A percentile compares a stretch with the other conserved stretches of the same genome.
These are phyloP conservation scores for Komagataella ulmi DNA, from an alignment of 805 yeast species.

Conservation along the genomic window DNA sequence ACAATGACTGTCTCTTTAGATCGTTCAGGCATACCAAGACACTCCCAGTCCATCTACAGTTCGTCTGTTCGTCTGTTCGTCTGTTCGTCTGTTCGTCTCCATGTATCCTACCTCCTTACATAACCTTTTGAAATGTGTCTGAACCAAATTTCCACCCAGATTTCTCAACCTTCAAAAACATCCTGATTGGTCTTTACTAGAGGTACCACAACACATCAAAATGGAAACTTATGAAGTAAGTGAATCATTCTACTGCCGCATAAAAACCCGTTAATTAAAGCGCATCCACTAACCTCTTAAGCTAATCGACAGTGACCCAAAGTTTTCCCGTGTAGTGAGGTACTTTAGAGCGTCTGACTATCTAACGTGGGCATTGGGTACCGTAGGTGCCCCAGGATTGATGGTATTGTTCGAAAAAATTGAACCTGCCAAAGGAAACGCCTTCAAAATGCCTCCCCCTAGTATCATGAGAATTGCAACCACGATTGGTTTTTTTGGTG, in stretches of 20 bases:
- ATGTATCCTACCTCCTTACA: neutral
- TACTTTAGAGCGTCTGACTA: constrained; percentile 63
- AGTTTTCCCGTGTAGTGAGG: constrained; percentile 54
- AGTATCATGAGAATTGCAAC: constrained; percentile 45
- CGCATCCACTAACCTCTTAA: constrained; percentile 6
- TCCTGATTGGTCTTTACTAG: neutral
- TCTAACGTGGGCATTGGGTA: constrained; percentile 30
- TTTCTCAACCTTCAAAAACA: neutral
- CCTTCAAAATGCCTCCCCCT: constrained; percentile 35
- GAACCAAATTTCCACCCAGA: neutral
- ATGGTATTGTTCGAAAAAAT: constrained; percentile 29
- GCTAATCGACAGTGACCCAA: constrained; percentile 71
- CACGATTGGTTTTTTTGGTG: constrained; percentile 55
- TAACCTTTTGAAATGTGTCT: neutral
- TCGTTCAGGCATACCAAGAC: too few species aligned
- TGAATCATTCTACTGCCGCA: neutral
- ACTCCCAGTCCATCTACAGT: too few species aligned
- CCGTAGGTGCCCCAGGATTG: constrained; percentile 36
- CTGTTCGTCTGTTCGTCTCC: neutral
- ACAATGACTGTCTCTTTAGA: too few species aligned
- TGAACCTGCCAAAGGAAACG: constrained; percentile 33
- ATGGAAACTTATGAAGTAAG: neutral
- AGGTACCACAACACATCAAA: neutral
- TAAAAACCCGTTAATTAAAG: neutral
- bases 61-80: neutral